Evolutionary conservation across 202 grass and related monocot genomes (phyloP), one percentile per base, ranked within the genome.

Genomic region (Digitaria exilis): DNA sequence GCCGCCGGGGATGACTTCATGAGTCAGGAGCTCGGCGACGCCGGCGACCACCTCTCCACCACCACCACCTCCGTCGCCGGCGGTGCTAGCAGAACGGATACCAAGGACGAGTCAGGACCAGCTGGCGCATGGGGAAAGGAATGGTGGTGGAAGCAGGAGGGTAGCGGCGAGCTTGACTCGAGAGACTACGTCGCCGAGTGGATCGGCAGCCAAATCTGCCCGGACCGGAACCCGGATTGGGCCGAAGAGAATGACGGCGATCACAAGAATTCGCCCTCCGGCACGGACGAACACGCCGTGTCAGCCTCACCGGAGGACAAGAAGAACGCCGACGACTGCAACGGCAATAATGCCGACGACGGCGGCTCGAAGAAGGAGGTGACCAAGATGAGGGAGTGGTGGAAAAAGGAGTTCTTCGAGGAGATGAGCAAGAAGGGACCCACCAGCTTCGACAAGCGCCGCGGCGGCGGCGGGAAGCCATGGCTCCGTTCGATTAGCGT

Each of bases 101-200:
- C 73, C 7, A 81, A 17, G 3, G 85, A 81, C 1, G 85, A 89
- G 31, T 80, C 80, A 1, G 55, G 22, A 18, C 89, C 81, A 41
- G 77, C 62, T 12, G 79, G 65, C 12, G 60, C 62, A n/a, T 88
- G 86, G 96, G 92, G 91, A 10, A 93, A 93, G 65, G 90, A 98
- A n/a, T 98, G 96, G 96, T 98, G 96, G 96, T 98, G 96, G 96
- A 98, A 98, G 85, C 96, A 98, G 76, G 91, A 95, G 6, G 96
- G 69, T 48, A 95, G 92, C 59, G 83, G 87, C 49, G 96, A 98
- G 71, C 85, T 98, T 19, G 91, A 91, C 65, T 85, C 92, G 5
- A 89, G 80, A 64, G 92, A 98, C 34, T 98, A 95, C 55, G 96
- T 98, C 32, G 65, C 82, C 1, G 96, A 98, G 85, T 98, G 96